These are phyloP conservation scores for Actinomucor elegans DNA, from an alignment of 371 early-diverging fungal genomes.

Conservation along the genomic window DNA sequence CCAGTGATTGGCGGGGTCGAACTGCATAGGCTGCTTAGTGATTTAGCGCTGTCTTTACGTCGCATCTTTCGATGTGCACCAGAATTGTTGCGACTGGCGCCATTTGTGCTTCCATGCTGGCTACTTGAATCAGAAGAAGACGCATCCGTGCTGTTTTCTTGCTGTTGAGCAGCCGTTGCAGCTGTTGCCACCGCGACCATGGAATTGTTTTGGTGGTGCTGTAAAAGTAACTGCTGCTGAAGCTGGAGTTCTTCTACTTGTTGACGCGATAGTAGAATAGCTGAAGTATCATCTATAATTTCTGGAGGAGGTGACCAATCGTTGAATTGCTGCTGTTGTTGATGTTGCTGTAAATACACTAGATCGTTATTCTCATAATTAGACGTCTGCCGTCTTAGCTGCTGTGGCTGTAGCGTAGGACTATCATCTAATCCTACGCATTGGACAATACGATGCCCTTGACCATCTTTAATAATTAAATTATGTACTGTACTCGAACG, in stretches of 20 bases:
- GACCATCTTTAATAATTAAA: slow-evolving; percentile 18
- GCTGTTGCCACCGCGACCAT: no score
- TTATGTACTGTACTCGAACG: slow-evolving; percentile 19
- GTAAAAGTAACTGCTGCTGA: neutral
- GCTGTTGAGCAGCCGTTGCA: no score
- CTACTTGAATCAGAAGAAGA: slow-evolving; percentile 18
- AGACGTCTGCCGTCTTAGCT: neutral
- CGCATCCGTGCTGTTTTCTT: slow-evolving; percentile 1
- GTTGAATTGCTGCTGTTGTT: slow-evolving; percentile 1
- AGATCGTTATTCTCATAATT: slow-evolving; percentile 7
- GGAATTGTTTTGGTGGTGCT: neutral
- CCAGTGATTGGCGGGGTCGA: slow-evolving; percentile 1
- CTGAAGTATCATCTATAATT: neutral
- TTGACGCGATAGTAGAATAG: neutral
- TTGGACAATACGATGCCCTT: slow-evolving; percentile 20
- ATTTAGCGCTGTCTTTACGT: slow-evolving; percentile 21
- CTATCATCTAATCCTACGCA: slow-evolving; percentile 12
- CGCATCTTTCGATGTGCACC: slow-evolving; percentile 1
- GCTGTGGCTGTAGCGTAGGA: neutral
- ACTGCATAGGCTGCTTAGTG: slow-evolving; percentile 17
- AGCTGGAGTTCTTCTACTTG: neutral
- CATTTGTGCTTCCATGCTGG: slow-evolving; percentile 1
- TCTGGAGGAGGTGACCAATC: slow-evolving; percentile 6
- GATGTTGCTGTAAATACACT: neutral
- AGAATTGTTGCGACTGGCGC: neutral